Percentiles rank a stretch among this genome's conserved stretches.
These are phyloP conservation scores for Aegilops speltoides DNA, from an alignment of 176 grass and related monocot genomes.

Conservation along the genomic window DNA sequence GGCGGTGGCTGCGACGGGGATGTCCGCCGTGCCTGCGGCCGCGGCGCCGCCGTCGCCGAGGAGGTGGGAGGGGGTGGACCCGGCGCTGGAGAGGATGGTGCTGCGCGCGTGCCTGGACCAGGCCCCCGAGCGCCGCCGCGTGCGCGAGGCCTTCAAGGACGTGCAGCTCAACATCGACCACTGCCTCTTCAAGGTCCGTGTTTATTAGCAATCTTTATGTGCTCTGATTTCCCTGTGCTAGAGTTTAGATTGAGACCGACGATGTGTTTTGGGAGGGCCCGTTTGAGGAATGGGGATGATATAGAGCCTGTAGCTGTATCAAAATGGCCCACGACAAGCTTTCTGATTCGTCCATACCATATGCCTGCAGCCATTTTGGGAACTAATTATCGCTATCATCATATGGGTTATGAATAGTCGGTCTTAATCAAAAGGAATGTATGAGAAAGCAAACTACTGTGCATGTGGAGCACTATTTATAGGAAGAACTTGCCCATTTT, in stretches of 20 bases:
- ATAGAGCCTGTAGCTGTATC: background rate
- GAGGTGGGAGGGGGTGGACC: conserved; percentile 65
- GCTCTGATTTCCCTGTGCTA: background rate
- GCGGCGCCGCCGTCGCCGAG: conserved; percentile 26
- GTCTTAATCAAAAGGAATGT: background rate
- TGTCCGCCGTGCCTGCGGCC: background rate
- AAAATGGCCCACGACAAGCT: background rate
- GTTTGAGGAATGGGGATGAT: background rate
- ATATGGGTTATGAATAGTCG: background rate
- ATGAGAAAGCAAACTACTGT: background rate
- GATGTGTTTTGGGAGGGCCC: background rate
- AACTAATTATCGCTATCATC: background rate
- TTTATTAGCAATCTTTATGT: too few species aligned
- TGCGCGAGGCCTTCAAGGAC: conserved; percentile 83
- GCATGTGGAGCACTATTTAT: background rate
- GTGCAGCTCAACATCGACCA: conserved; percentile 80
- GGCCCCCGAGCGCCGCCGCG: conserved; percentile 64
- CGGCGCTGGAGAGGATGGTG: conserved; percentile 57
- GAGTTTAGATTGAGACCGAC: background rate
- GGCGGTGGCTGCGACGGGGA: conserved; percentile 13
- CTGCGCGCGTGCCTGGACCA: conserved; percentile 67
- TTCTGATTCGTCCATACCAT: background rate
- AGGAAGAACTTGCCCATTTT: background rate
- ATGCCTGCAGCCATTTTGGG: background rate
- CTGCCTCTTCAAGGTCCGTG: conserved; percentile 78